Evolutionary conservation across 2,329 filamentous ascomycete species (phyloP), one percentile per base, ranked within the genome.

Genomic region (Daldinia eschscholtzii): DNA sequence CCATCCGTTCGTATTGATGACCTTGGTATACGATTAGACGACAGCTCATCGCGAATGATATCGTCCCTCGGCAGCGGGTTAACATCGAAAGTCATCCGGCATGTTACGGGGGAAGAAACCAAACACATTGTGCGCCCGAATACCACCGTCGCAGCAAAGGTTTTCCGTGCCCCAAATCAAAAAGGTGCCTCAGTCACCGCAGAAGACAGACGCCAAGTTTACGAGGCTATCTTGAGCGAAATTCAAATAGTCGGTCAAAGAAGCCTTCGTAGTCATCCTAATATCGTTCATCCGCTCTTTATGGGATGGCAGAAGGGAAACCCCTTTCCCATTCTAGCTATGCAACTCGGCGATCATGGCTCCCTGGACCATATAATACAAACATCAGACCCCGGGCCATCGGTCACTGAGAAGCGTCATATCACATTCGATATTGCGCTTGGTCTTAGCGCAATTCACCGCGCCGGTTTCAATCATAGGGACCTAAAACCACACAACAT

Each of bases 401-500:
- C 28, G 4, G 37, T 41, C 4, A 26, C 37, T 6, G 33, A 67
- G 15, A 28, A 55, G 4, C 30, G 39, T 15, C 60, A 67, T 44
- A 61, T 67, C 6, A 64, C 56, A 9, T 33, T 67, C 12, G 65
- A 67, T 23, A 67, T 67, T 57, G 60, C 65, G 2, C 57, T 67
- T 50, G 65, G 65, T 44, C 56, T 67, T 9, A 26, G 39, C 7
- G 65, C 65, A 26, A 67, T 67, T 20, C 60, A 67, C 44, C 35
- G 50, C 37, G 65, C 59, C 53, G 56, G 48, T 3, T 63, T 56
- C 23, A 42, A 55, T 12, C 60, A 67, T 37, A 60, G 65, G 4
- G 65, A 67, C 23, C 65, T 67, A 7, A 67, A 67, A 28, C 60
- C 65, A 2, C 48, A 67, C 6, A 67, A 67, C 15, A 57, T 67